These are phyloP conservation scores for Amanita phalloides DNA, from an alignment of 768 basidiomycete genomes.

Conservation along the genomic window DNA sequence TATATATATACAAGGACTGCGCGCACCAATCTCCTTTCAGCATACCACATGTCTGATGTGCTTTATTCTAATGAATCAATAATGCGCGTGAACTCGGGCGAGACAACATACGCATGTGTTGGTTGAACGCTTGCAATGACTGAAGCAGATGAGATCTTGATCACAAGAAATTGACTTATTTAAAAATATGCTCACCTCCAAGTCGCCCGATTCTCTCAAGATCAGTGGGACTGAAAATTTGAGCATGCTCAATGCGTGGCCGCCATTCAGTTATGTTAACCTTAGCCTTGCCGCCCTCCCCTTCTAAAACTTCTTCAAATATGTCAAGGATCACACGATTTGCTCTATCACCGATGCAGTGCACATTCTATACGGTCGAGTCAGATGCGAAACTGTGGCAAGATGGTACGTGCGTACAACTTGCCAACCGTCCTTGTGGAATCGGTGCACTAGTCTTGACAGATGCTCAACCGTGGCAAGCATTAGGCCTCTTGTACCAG, in stretches of 20 bases:
- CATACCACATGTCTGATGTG: conserved; percentile 89
- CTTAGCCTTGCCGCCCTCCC: conserved; percentile 9
- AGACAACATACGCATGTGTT: conserved; percentile 64
- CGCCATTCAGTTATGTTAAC: conserved; percentile 40
- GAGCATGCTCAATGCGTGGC: conserved; percentile 87
- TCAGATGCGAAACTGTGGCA: background rate
- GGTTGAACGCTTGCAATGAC: conserved; percentile 92
- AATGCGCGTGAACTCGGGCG: background rate
- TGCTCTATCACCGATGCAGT: conserved; percentile 83
- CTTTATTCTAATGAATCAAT: conserved; percentile 21
- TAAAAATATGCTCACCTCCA: conserved; percentile 41
- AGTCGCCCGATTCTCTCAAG: conserved; percentile 57
- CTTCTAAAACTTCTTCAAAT: conserved; percentile 53
- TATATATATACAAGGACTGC: background rate
- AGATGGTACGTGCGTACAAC: conserved; percentile 36
- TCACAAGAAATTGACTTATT: background rate
- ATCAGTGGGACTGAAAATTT: conserved; percentile 70
- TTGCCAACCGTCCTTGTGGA: conserved; percentile 72
- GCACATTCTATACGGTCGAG: conserved; percentile 55
- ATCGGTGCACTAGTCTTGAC: conserved; percentile 41
- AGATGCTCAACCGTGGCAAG: conserved; percentile 44
- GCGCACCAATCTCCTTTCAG: conserved; percentile 65
- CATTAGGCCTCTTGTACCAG: conserved; percentile 62
- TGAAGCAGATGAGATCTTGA: conserved; percentile 16
- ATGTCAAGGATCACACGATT: conserved; percentile 78